Base-by-base conservation (phyloP, 345 rosid genomes). In the Sisymbrium irio region DNA sequence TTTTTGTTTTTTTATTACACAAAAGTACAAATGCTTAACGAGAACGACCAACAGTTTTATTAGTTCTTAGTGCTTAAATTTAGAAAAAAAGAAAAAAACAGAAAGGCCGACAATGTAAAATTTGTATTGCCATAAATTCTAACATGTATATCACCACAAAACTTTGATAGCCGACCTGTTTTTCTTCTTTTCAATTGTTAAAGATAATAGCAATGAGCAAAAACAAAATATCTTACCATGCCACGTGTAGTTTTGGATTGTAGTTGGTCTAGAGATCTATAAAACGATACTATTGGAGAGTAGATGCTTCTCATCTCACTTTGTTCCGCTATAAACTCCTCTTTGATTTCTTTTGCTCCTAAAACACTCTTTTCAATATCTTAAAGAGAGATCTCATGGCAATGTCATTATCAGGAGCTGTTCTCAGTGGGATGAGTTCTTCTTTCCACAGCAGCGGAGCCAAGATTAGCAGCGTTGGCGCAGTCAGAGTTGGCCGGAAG, bases 401-500 rank as follows among this genome's bases (percentile, higher is more conserved):
- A 13, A 72, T 72, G 76, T 72, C 76, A 35, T 44, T 73, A 7
- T 73, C 77, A 35, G 77, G 77, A 55, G 71, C 77, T 55, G 58
- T 73, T 56, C 77, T 73, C 25, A 35, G 58, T 45, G 77, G 77
- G 49, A 20, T 65, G 18, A 13, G 11, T 64, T 35, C 65, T 55
- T 64, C 77, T 44, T 65, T 55, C 65, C 65, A 27, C 30, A 65
- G 0, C 50, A 51, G 35, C 47, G 65, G 32, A 22, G 71, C 65
- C 32, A 65, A 73, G 50, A 49, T 22, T 15, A 12, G 20, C 4
- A 19, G 59, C n/a, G 50, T 45, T 65, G n/a, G 64, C 0, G 0
- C 65, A 32, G 65, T 73, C 20, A 1, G 37, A 44, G 19, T 65
- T 73, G 49, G 77, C 56, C 58, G 63, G 12, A 73, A 45, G 22